Base-by-base conservation (phyloP, 805 yeast species). In the Nakazawaea wickerhamii region DNA sequence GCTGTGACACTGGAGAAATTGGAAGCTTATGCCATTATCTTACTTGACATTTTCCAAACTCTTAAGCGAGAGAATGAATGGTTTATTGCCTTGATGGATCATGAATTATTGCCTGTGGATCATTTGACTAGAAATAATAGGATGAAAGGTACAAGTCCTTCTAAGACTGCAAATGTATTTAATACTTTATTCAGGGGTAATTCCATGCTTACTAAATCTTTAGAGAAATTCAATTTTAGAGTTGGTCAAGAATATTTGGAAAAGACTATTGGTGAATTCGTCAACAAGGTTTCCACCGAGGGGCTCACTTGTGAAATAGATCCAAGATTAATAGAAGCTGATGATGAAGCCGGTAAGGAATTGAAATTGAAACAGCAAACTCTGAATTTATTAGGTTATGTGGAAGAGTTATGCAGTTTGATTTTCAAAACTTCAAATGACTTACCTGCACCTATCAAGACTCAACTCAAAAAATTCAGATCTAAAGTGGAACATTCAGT, bases 111-210 rank as follows among this genome's bases (percentile, higher is more conserved):
- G 10, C 63, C 68, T 30, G 65, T 73, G 9, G 79, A 71, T 50
- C 60, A 63, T 14, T 55, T 65, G 40, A 70, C 75, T 2, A 54
- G 75, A 31, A 70, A 67, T 39, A 64, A 67, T 45, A 63, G 71
- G 41, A 55, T 57, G n/a, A 55, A 55, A n/a, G 61, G 57, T 36
- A 53, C 59, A 4, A 47, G 54, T 25, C 30, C 52, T 1, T 52
- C 48, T 41, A 57, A 53, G 41, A 40, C 49, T 1, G 61, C 67
- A 33, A 73, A 75, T 48, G 59, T 78, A 3, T 72, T 75, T 49
- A 81, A 76, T 48, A 73, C 86, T 0, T 57, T 87, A 13, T 91
- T 91, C 55, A 70, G 99, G 51, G 96, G 96, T 0, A 84, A 87
- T 44, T 80, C 95, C 1, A 70, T 91, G 4, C 68, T 93, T 47